A percentile compares a stretch with the other conserved stretches of the same genome.
phyloP scores from a whole-genome alignment of 495 filamentous ascomycete genomes.

The Neurospora intermedia region DNA sequence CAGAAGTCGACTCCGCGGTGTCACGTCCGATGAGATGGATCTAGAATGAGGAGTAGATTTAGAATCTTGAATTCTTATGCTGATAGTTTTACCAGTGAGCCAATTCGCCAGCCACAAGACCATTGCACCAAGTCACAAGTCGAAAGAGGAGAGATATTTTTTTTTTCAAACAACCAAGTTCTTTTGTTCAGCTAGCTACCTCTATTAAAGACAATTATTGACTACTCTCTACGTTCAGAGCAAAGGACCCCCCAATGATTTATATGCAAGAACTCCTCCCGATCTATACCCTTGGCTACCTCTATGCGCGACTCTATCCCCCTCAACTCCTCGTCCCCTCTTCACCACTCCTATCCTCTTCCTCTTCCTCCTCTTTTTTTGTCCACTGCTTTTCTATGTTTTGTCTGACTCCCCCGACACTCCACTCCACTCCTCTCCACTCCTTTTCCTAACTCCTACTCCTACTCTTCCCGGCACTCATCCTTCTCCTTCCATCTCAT shows the following conservation, averaged over 20 bases:
- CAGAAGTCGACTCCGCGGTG: neutral
- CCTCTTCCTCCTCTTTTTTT: neutral
- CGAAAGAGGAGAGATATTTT: neutral
- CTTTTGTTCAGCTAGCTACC: neutral
- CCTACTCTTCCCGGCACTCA: neutral
- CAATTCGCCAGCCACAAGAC: neutral
- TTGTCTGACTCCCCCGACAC: neutral
- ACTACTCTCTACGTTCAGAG: neutral
- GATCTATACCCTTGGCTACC: neutral
- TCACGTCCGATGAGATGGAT: neutral
- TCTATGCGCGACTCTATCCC: neutral
- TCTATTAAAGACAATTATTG: neutral
- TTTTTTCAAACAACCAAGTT: neutral
- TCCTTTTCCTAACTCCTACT: neutral
- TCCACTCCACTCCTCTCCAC: neutral
- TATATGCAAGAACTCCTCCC: neutral
- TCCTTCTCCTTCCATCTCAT: neutral
- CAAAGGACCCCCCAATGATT: neutral
- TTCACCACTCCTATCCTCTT: neutral
- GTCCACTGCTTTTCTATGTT: neutral
- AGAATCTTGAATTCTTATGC: neutral
- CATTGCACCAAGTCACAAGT: neutral
- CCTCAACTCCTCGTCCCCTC: neutral
- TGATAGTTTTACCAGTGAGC: neutral
- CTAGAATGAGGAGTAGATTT: neutral